Evolutionary conservation across 768 basidiomycete species (phyloP).

Genomic region (Psilocybe sp.): DNA sequence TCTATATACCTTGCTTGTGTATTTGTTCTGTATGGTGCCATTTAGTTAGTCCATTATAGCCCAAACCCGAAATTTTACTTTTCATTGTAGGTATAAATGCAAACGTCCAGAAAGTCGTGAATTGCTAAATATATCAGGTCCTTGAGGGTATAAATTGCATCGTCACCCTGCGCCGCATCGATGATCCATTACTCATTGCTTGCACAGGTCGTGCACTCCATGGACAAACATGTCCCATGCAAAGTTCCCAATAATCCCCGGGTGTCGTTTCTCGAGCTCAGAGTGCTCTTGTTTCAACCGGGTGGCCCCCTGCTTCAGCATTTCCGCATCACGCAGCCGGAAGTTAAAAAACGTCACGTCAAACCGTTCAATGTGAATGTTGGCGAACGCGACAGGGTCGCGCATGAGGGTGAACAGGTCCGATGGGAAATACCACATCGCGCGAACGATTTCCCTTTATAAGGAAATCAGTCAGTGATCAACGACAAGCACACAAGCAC

Average conservation of each 20-base stretch:
- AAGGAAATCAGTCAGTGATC: background rate
- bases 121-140: no score
- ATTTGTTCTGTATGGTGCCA: no score
- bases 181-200: background rate
- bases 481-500: background rate
- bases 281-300: conserved; percentile 16
- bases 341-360: conserved; percentile 42
- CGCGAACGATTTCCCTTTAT: conserved; percentile 11
- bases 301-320: conserved; percentile 27
- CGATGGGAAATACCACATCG: conserved; percentile 25
- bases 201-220: background rate
- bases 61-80: no score
- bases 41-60: no score
- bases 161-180: no score
- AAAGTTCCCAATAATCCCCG: conserved; percentile 13
- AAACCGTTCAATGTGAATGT: conserved; percentile 31
- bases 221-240: conserved; percentile 16
- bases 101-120: no score
- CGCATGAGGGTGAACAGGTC: conserved; percentile 22
- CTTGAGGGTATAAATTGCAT: no score
- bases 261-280: conserved; percentile 9
- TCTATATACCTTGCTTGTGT: no score
- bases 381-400: conserved; percentile 30
- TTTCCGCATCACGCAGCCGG: conserved; percentile 40
- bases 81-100: no score